Evolutionary conservation across 78 protist species (phyloP), one percentile per base, ranked within the genome.

Genomic region (Emiliania huxleyi): DNA sequence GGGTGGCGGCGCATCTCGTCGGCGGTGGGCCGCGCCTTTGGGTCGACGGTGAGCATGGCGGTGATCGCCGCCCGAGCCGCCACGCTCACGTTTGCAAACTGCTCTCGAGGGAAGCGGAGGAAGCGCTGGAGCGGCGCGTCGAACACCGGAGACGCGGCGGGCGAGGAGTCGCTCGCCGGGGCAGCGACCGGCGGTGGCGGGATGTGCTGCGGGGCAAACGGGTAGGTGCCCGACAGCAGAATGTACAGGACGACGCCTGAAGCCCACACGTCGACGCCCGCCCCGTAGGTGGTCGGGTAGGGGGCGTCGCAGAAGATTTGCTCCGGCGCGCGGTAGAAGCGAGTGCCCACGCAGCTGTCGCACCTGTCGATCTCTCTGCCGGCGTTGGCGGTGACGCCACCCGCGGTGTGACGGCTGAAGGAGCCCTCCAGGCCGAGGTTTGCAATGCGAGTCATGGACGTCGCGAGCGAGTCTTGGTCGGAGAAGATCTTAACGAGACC

Each of bases 301-400:
- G 75, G 18, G 49, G 87, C 44, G n/a, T n/a, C n/a, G n/a, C n/a
- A n/a, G n/a, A n/a, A n/a, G n/a, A n/a, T n/a, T n/a, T n/a, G n/a
- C 62, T 92, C 94, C 81, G 94, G 94, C 37, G 96, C 94, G 0
- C 79, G 81, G 62, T 94, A 96, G 79, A 23, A 26, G 49, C 87
- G 91, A 5, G 91, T 48, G 38, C 92, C 94, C n/a, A n/a, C n/a
- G n/a, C n/a, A n/a, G n/a, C n/a, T n/a, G n/a, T n/a, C n/a, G 56
- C 94, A 93, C 37, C 18, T 12, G 40, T 88, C 88, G 42, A 35
- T 69, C 12, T 69, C 42, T 37, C 21, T 4, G n/a, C 26, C 6
- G 8, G 26, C n/a, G 21, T 15, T 25, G 71, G 71, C 35, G 8
- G 29, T 56, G 11, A 71, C 81, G 23, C 35, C 81, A 15, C 29